Conservation (phyloP, 495 filamentous ascomycete species). For the Penicillium longicatenatum region DNA sequence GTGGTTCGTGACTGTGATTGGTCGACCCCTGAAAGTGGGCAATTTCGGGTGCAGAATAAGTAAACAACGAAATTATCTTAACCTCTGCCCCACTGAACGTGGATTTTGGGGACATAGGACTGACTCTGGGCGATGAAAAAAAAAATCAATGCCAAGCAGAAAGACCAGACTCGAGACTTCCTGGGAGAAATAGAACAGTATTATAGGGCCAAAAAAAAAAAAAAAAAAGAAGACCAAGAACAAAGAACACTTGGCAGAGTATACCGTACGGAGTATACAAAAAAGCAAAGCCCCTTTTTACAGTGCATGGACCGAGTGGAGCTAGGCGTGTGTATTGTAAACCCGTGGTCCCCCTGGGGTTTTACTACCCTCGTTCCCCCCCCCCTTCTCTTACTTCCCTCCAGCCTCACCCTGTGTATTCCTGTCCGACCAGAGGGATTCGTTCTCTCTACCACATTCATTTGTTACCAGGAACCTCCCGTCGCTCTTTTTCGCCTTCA, state of each 20-base stretch:
- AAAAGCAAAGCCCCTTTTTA: neutral
- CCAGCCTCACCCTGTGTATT: constrained; percentile 31
- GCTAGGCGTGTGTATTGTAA: neutral
- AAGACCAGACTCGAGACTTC: too few relatives aligned
- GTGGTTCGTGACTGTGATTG: neutral
- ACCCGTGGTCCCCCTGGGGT: neutral
- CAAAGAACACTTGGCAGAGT: too few relatives aligned
- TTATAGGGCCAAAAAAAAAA: neutral
- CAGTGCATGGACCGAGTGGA: neutral
- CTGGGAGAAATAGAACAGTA: too few relatives aligned
- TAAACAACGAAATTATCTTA: constrained; percentile 1
- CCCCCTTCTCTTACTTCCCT: constrained; percentile 22
- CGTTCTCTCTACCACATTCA: constrained; percentile 48
- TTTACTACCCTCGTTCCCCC: constrained; percentile 22
- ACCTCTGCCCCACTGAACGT: neutral
- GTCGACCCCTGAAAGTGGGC: neutral
- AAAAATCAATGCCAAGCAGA: too few relatives aligned
- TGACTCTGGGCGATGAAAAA: too few relatives aligned
- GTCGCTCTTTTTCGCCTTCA: constrained; percentile 29
- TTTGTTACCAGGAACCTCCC: constrained; percentile 36
- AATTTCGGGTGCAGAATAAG: neutral
- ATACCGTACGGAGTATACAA: too few relatives aligned
- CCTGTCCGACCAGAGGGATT: constrained; percentile 50
- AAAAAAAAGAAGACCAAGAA: neutral
- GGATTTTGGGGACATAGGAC: neutral